Conservation (phyloP, 495 filamentous ascomycete species). For the Daldinia loculata region DNA sequence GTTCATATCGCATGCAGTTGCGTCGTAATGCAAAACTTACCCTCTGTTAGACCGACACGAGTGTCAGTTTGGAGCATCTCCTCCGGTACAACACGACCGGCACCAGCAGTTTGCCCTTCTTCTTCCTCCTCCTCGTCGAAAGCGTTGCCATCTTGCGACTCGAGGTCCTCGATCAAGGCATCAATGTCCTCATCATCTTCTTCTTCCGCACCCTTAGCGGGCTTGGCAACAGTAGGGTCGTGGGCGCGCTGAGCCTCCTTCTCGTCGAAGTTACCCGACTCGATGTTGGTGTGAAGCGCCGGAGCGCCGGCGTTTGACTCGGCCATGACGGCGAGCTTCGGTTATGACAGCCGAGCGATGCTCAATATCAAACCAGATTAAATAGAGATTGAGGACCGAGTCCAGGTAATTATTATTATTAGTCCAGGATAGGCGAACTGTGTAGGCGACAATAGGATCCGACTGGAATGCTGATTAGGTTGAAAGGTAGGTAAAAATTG, state of each 20-base stretch:
- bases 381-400: conserved; percentile 19
- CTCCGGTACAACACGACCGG: conserved; percentile 65
- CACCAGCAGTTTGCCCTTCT: conserved; percentile 57
- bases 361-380: conserved; percentile 26
- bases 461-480: conserved; percentile 40
- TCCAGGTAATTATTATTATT: conserved; percentile 29
- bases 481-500: conserved; percentile 26
- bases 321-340: conserved; percentile 55
- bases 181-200: conserved; percentile 80
- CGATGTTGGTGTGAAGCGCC: conserved; percentile 63
- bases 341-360: conserved; percentile 33
- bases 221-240: conserved; percentile 42
- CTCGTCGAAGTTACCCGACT: conserved; percentile 65
- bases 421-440: conserved; percentile 43
- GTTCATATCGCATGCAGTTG: not conserved
- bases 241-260: conserved; percentile 51
- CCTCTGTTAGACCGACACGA: conserved; percentile 71
- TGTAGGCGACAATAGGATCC: conserved; percentile 41
- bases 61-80: conserved; percentile 77
- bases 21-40: conserved; percentile 28
- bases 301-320: conserved; percentile 57
- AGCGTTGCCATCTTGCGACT: conserved; percentile 74
- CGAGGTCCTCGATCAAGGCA: conserved; percentile 81
- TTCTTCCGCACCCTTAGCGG: conserved; percentile 56
- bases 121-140: conserved; percentile 66